A percentile compares a stretch with the other conserved stretches of the same genome.
phyloP scores from a whole-genome alignment of 1,139 yeast species.

The Hanseniaspora uvarum region DNA sequence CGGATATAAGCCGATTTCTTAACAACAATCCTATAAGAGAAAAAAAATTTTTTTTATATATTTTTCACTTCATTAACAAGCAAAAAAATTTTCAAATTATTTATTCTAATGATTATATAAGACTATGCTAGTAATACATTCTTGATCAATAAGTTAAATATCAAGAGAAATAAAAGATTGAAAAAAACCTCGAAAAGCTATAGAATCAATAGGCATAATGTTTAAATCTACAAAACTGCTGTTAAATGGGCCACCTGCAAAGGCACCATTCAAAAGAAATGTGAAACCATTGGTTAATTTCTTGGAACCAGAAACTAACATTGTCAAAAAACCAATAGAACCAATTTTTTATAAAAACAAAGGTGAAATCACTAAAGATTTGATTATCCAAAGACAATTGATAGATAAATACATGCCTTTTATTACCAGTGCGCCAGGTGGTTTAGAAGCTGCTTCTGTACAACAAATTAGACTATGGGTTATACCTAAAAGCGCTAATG shows the following conservation, averaged over 20 bases:
- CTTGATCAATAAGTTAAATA: no score
- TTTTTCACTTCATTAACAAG: no score
- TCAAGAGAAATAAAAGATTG: background rate
- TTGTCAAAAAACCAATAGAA: background rate
- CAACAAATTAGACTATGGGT: constrained; percentile 6
- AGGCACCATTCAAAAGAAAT: background rate
- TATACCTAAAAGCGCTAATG: background rate
- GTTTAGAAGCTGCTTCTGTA: background rate
- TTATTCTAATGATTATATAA: no score
- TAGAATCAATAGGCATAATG: background rate
- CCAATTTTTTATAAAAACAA: constrained; percentile 7
- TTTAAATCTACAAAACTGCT: background rate
- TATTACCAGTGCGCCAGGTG: background rate
- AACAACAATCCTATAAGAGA: no score
- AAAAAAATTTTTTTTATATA: no score
- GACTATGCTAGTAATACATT: no score
- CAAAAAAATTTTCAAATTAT: no score
- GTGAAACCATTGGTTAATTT: constrained; percentile 1
- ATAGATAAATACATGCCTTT: constrained; percentile 11
- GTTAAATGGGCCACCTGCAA: background rate
- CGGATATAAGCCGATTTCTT: no score
- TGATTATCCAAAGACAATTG: constrained; percentile 14
- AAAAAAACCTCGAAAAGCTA: background rate
- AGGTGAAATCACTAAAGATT: constrained; percentile 5
- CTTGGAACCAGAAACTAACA: constrained; percentile 1